These are phyloP conservation scores for Cochlearia excelsa DNA, from an alignment of 345 rosid genomes.

Conservation along the genomic window DNA sequence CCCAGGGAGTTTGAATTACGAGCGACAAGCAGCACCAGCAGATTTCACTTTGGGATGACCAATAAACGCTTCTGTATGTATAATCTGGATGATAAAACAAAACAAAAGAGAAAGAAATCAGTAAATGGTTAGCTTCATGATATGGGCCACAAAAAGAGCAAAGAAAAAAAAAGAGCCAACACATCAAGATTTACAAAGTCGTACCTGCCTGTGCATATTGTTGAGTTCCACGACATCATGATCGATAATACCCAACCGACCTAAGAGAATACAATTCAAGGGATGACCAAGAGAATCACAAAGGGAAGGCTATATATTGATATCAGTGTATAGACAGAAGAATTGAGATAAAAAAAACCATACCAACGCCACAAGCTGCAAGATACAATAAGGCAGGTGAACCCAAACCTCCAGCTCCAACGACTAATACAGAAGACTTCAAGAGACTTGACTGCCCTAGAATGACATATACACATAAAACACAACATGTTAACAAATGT, in stretches of 20 bases:
- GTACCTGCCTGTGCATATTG: conserved; percentile 98
- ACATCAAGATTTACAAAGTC: not conserved
- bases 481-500: no score
- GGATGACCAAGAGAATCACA: no score
- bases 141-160: not conserved
- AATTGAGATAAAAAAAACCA: conserved; percentile 1
- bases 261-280: conserved; percentile 37
- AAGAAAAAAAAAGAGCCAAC: not conserved
- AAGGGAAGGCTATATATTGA: no score
- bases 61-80: conserved; percentile 88
- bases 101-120: not conserved
- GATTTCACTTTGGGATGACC: conserved; percentile 91
- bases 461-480: not conserved
- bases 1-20: conserved; percentile 43
- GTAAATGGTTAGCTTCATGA: not conserved
- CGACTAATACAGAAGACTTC: conserved; percentile 75
- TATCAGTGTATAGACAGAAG: no score
- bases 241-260: conserved; percentile 86
- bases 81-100: conserved; percentile 46
- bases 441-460: conserved; percentile 72
- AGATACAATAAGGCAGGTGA: conserved; percentile 87
- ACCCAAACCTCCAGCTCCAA: conserved; percentile 97
- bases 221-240: conserved; percentile 94
- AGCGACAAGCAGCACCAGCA: conserved; percentile 80
- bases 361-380: conserved; percentile 92